Conservation (phyloP, 2,329 filamentous ascomycete genomes). For the Sordariomycetes sp. region DNA sequence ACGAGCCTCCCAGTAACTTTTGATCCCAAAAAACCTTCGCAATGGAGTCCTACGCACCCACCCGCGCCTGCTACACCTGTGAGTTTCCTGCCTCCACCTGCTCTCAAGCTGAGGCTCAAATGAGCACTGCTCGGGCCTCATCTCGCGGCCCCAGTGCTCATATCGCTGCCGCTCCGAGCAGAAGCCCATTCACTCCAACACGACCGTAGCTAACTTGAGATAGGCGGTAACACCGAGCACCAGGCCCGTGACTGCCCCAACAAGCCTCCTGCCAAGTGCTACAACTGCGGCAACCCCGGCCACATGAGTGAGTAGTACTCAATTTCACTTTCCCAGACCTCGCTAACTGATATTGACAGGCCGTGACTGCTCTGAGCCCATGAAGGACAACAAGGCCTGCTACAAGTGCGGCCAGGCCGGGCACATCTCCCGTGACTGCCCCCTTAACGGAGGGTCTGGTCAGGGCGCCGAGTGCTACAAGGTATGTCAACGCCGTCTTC, state of each 20-base stretch:
- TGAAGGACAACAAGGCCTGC: constrained; percentile 77
- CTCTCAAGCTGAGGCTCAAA: not conserved
- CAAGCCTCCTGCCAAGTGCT: constrained; percentile 76
- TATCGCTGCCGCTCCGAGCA: too few species aligned
- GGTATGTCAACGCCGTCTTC: constrained; percentile 26
- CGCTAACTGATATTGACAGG: constrained; percentile 35
- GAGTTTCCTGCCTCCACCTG: constrained; percentile 13
- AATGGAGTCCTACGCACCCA: constrained; percentile 4
- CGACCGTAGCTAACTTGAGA: too few species aligned
- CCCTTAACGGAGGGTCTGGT: constrained; percentile 38
- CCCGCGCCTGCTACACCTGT: constrained; percentile 42
- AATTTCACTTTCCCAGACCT: not conserved
- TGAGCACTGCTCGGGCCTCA: too few species aligned
- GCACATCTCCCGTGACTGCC: constrained; percentile 88
- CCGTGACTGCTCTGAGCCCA: constrained; percentile 83
- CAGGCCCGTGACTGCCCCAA: constrained; percentile 83
- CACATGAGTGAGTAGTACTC: constrained; percentile 60
- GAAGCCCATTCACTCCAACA: too few species aligned
- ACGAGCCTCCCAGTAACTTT: too few species aligned
- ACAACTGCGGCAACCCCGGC: constrained; percentile 74
- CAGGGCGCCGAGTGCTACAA: constrained; percentile 81
- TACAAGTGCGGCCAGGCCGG: constrained; percentile 74
- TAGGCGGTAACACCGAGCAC: constrained; percentile 43
- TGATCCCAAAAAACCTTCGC: too few species aligned
- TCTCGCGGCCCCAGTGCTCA: too few species aligned